Base-by-base conservation (phyloP, 2,329 filamentous ascomycete species). In the Diaporthe capsici region DNA sequence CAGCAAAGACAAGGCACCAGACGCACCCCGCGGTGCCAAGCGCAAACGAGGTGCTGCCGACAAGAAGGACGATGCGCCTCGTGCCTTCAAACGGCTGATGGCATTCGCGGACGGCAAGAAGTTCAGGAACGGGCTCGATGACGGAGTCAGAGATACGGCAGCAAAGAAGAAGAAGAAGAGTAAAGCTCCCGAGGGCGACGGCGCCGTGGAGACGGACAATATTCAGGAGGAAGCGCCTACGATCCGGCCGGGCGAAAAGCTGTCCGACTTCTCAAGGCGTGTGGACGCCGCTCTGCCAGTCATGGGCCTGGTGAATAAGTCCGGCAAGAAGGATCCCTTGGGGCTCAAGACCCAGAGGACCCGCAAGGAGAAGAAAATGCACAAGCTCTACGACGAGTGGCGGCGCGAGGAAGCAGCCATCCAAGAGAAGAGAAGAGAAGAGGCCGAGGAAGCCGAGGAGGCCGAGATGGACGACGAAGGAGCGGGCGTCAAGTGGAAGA, bases 71-170 rank as follows among this genome's bases (percentile, higher is more conserved):
- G 97, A 98, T 85, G 96, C 94, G 1, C 97, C 97, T 0, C 94
- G 95, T 79, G 95, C 94, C 1, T 99, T 99, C 84, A 91, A 91
- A 77, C 92, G 95, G 17, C 86, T 98, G 77, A 97, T 98, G 94
- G 92, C 94, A 47, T 90, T 92, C 78, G 90, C 93, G 55, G 84
- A 87, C 22, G 88, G 91, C n/a, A 92, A 91, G 81, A 90, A 88
- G 76, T 83, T 89, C 13, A 88, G 89, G 7, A 90, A 89, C 13
- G 92, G 93, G 9, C 87, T 97, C 12, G 93, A 98, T 81, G 91
- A 97, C 78, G 94, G 94, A n/a, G 60, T 71, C 75, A 63, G 77
- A 72, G 53, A 79, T 81, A 67, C 58, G 51, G 73, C 77, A 13
- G 74, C 78, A 7, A 82, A 82, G 73, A 83, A 81, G 44, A 83